Evolutionary conservation across 148 eudicot genomes (phyloP).

Genomic region (Fallopia convolvulus): DNA sequence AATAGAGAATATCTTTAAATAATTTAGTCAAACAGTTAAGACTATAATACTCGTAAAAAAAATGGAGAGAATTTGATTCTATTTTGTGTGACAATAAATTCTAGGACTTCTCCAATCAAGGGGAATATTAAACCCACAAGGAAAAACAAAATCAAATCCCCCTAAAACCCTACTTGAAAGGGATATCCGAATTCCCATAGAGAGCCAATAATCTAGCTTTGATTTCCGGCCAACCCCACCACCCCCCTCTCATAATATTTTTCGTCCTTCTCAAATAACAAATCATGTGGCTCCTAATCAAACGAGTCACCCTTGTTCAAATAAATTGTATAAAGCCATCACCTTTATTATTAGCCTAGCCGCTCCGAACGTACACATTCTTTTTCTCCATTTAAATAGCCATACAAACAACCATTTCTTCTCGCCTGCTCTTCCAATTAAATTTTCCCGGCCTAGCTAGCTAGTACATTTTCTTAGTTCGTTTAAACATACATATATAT

Average conservation of each 20-base stretch:
- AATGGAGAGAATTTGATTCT: neutral
- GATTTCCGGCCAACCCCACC: neutral
- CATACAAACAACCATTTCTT: neutral
- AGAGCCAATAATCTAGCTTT: neutral
- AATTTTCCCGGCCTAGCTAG: neutral
- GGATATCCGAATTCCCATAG: neutral
- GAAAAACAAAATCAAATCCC: neutral
- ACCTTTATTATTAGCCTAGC: neutral
- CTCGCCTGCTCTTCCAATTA: neutral
- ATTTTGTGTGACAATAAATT: neutral
- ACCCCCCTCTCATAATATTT: neutral
- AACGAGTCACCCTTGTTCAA: constrained; percentile 5
- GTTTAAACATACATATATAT: too few relatives aligned
- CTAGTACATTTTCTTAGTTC: neutral
- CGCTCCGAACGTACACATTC: neutral
- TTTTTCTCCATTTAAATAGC: neutral
- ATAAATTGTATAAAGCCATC: neutral
- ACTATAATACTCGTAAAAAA: too few relatives aligned
- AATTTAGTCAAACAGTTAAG: too few relatives aligned
- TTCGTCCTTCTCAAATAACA: neutral
- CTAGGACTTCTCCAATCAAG: neutral
- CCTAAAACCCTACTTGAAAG: neutral
- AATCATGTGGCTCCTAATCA: constrained; percentile 5
- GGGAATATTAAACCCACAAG: neutral
- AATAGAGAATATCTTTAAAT: too few relatives aligned